Conservation (phyloP, 257 asterid genomes). For the Solanum corneliomulleri region DNA sequence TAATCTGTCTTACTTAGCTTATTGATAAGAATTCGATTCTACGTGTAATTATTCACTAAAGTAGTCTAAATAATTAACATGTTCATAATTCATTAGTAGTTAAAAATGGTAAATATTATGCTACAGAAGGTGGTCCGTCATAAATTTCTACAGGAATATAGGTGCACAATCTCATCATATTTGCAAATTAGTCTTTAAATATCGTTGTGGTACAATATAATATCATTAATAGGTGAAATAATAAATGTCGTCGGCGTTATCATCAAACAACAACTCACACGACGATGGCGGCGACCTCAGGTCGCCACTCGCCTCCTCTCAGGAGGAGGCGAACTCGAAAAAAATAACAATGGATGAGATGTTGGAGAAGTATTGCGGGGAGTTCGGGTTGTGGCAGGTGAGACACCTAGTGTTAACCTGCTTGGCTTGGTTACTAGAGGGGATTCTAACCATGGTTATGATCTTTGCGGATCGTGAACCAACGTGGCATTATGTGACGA, state of each 20-base stretch:
- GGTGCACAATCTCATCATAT: neutral
- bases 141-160: neutral
- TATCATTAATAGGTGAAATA: neutral
- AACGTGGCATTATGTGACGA: constrained; percentile 47
- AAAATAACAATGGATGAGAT: constrained; percentile 50
- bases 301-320: constrained; percentile 25
- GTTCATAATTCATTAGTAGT: neutral
- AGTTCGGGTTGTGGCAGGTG: constrained; percentile 73
- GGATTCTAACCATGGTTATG: constrained; percentile 78
- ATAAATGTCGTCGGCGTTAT: neutral
- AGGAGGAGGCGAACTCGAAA: constrained; percentile 4
- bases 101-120: neutral
- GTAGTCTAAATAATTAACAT: neutral
- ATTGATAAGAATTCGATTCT: neutral
- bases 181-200: neutral
- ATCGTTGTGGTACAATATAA: neutral
- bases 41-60: neutral
- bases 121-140: neutral
- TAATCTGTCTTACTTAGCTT: neutral
- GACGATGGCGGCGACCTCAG: constrained; percentile 9
- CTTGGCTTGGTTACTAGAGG: constrained; percentile 79
- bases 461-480: constrained; percentile 81
- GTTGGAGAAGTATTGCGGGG: constrained; percentile 65
- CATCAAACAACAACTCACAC: neutral
- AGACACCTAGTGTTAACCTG: constrained; percentile 56